These are phyloP conservation scores for Macrolepiota albuminosa DNA, from an alignment of 768 basidiomycete genomes.

Conservation along the genomic window DNA sequence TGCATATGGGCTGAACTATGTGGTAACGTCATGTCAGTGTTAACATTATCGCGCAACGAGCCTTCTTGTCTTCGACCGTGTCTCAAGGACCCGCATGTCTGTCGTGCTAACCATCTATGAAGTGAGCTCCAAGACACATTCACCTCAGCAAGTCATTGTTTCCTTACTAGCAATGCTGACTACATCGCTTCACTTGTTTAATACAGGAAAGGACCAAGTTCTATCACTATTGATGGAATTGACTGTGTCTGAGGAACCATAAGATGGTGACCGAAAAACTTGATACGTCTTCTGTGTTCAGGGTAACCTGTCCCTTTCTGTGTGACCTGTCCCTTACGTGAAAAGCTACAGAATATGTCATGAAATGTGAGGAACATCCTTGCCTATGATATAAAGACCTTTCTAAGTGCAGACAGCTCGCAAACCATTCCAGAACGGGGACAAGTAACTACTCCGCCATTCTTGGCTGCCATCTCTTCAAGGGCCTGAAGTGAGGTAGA, in stretches of 20 bases:
- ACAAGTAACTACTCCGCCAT: conserved; percentile 78
- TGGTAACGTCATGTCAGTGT: not conserved
- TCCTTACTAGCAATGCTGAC: no score
- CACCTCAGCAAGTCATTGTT: not conserved
- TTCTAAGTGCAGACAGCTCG: conserved; percentile 62
- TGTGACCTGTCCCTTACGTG: conserved; percentile 8
- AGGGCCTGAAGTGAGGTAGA: conserved; percentile 58
- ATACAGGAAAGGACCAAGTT: not conserved
- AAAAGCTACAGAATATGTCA: conserved; percentile 16
- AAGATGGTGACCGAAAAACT: not conserved
- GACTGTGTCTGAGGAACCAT: not conserved
- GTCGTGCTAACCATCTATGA: not conserved
- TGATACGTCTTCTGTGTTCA: no score
- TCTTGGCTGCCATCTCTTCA: conserved; percentile 81
- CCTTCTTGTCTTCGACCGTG: not conserved
- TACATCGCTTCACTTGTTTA: not conserved
- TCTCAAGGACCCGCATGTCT: not conserved
- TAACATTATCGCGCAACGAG: not conserved
- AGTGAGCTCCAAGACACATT: not conserved
- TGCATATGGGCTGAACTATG: not conserved
- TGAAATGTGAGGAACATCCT: conserved; percentile 13
- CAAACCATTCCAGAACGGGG: conserved; percentile 68
- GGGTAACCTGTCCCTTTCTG: no score
- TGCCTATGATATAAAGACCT: conserved; percentile 84
- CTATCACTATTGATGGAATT: not conserved